phyloP scores from a whole-genome alignment of 164 flowering plant genomes.

The Macadamia integrifolia region DNA sequence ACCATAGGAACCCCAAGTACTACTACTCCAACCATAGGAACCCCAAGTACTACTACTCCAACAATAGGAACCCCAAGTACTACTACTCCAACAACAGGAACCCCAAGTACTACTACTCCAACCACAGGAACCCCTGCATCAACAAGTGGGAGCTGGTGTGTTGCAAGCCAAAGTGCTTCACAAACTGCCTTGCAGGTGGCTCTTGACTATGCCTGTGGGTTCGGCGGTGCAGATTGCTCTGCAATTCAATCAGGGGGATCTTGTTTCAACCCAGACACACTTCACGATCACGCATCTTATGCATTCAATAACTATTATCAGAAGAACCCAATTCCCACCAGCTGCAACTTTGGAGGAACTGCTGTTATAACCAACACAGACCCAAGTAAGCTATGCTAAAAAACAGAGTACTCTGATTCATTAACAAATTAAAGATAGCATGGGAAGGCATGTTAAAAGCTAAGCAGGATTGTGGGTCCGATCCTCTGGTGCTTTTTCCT shows the following conservation, averaged over 20 bases:
- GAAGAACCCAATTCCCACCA: conserved; percentile 72
- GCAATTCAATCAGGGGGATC: conserved; percentile 58
- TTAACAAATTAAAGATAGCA: background rate
- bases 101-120: conserved; percentile 12
- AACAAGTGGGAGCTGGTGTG: conserved; percentile 65
- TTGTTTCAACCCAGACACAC: conserved; percentile 67
- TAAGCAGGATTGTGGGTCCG: background rate
- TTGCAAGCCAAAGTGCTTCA: conserved; percentile 62
- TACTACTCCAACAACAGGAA: conserved; percentile 8
- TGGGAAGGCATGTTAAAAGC: background rate
- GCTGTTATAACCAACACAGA: conserved; percentile 59
- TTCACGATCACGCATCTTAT: conserved; percentile 72
- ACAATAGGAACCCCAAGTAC: conserved; percentile 10
- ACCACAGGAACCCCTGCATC: conserved; percentile 25
- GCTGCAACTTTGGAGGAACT: conserved; percentile 83
- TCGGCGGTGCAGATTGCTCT: conserved; percentile 77
- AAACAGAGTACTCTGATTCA: background rate
- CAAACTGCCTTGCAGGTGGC: conserved; percentile 66
- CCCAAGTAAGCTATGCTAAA: conserved; percentile 53
- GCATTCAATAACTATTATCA: conserved; percentile 82
- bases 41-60: conserved; percentile 18
- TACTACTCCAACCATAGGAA: conserved; percentile 16
- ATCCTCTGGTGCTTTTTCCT: too few relatives aligned
- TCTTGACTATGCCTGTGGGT: conserved; percentile 86
- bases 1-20: conserved; percentile 10